Base-by-base conservation (phyloP, 169 alveolate genomes). In the Ichthyophthirius multifiliis region DNA sequence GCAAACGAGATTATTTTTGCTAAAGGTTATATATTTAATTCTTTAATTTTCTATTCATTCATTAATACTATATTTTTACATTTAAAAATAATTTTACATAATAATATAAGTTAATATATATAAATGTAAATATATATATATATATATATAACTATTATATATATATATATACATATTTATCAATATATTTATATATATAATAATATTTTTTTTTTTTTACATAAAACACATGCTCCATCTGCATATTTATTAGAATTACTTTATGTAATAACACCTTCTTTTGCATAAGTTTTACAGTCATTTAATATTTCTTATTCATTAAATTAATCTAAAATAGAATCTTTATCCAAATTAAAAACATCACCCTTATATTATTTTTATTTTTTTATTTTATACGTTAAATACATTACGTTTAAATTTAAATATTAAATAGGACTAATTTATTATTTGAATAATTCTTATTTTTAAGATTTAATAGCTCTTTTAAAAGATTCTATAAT, bases 151-250 rank as follows among this genome's bases (percentile, higher is more conserved):
- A 46, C 5, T 13, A 12, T n/a, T 5, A 44, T n/a, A n/a, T n/a
- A 4, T 10, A 47, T 15, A 45, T n/a, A 45, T n/a, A 4, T 78
- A 30, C 9, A 3, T 31, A 64, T 4, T 30, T 4, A 31, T 27
- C 5, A 64, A 27, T 7, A 31, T 15, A 30, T 30, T 12, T 3
- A 5, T 23, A 9, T 27, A 16, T 34, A 37, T 15, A 15, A 34
- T 20, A 12, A 46, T 13, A 6, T 20, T 20, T 20, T 6, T n/a
- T 45, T n/a, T 15, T 27, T 0, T 12, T 37, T 67, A 67, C 77
- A 90, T 16, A 94, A 78, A 2, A 98, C 96, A 32, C 95, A 91
- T 4, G 98, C 98, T 16, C 99, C 99, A 81, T 97, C 99, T 75
- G 93, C 93, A 48, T 96, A 73, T 27, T 91, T 92, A n/a, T 97